Percentiles rank a stretch among this genome's conserved stretches.
phyloP scores from a whole-genome alignment of 208 protist species.

The Trypanosoma rangeli region DNA sequence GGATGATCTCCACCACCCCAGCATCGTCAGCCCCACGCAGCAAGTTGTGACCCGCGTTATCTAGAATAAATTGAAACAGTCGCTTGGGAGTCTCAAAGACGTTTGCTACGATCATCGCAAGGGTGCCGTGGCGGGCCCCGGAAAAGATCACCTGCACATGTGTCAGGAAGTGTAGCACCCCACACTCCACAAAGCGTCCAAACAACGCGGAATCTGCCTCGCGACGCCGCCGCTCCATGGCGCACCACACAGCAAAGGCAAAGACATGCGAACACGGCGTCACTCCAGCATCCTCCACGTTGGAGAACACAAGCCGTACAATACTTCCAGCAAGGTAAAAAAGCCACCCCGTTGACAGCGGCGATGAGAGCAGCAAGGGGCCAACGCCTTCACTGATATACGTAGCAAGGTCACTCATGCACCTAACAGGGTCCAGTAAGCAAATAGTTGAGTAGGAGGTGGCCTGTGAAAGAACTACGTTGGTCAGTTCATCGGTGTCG shows the following conservation, averaged over 20 bases:
- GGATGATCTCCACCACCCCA: constrained; percentile 67
- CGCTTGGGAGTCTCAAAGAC: constrained; percentile 60
- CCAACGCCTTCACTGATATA: constrained; percentile 54
- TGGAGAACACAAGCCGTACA: constrained; percentile 47
- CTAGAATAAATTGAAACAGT: constrained; percentile 88
- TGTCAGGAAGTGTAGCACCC: constrained; percentile 67
- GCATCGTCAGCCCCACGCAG: constrained; percentile 52
- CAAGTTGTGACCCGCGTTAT: constrained; percentile 78
- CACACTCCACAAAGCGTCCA: constrained; percentile 65
- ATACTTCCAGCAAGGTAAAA: constrained; percentile 72
- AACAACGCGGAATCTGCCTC: constrained; percentile 21
- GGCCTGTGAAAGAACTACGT: constrained; percentile 57
- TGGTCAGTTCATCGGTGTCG: constrained; percentile 46
- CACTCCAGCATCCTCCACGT: constrained; percentile 44
- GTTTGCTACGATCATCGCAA: constrained; percentile 57
- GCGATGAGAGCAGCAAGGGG: constrained; percentile 48
- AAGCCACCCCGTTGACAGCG: constrained; percentile 71
- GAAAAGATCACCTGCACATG: constrained; percentile 66
- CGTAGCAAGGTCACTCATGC: constrained; percentile 48
- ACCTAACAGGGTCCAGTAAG: constrained; percentile 44
- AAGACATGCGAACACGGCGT: constrained; percentile 60
- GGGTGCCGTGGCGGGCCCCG: constrained; percentile 39
- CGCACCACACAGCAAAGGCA: constrained; percentile 67
- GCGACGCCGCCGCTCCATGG: constrained; percentile 36
- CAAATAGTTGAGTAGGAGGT: constrained; percentile 49